phyloP scores from a whole-genome alignment of 495 filamentous ascomycete genomes.

The Lophium mytilinum region DNA sequence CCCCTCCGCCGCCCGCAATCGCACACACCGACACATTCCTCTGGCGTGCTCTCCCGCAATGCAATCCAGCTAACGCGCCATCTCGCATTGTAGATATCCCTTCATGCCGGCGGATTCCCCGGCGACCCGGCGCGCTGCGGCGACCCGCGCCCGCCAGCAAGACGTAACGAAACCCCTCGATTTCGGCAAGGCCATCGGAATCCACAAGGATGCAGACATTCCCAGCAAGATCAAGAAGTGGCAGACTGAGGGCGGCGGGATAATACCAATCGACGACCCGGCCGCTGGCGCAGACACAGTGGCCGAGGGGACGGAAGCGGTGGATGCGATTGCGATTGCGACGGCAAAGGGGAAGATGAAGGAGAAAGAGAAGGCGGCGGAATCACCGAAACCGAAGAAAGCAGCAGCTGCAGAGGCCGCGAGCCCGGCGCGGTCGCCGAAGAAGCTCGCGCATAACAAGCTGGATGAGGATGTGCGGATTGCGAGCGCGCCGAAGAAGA shows the following conservation, averaged over 20 bases:
- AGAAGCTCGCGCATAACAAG: slow-evolving; percentile 23
- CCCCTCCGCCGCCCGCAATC: neutral
- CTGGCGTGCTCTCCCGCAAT: too few relatives aligned
- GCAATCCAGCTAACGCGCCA: too few relatives aligned
- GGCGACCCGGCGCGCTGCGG: neutral
- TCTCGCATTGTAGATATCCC: too few relatives aligned
- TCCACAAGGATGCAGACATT: slow-evolving; percentile 22
- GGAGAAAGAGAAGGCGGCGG: slow-evolving; percentile 1
- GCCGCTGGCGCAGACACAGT: neutral
- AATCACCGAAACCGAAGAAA: neutral
- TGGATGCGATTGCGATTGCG: slow-evolving; percentile 7
- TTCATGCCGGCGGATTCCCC: neutral
- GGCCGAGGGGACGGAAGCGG: neutral
- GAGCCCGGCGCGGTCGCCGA: slow-evolving; percentile 10
- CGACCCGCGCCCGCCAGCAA: neutral
- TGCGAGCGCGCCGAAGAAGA: slow-evolving; percentile 36
- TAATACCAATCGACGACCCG: neutral
- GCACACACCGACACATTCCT: too few relatives aligned
- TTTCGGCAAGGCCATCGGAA: slow-evolving; percentile 26
- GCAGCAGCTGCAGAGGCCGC: slow-evolving; percentile 7
- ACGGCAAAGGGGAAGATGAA: slow-evolving; percentile 7
- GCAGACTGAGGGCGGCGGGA: slow-evolving; percentile 15
- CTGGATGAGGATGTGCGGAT: slow-evolving; percentile 29
- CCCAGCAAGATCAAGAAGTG: slow-evolving; percentile 27
- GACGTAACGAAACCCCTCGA: slow-evolving; percentile 14